phyloP scores from a whole-genome alignment of 352 stramenopile species.

The Aphanomyces stellatus region DNA sequence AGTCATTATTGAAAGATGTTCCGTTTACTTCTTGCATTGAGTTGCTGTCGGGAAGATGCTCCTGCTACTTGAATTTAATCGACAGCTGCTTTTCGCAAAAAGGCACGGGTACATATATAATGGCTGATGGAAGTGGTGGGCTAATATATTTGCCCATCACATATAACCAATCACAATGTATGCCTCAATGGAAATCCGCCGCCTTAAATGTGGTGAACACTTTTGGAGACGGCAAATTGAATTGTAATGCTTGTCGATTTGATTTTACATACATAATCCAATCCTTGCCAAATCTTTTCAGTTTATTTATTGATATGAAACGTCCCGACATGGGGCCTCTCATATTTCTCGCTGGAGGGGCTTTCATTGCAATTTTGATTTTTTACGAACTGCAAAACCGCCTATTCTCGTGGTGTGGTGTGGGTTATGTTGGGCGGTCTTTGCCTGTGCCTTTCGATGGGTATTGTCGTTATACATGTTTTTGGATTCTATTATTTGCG shows the following conservation, averaged over 20 bases:
- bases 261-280: slow-evolving; percentile 36
- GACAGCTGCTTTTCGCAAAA: slow-evolving; percentile 18
- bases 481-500: slow-evolving; percentile 23
- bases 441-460: slow-evolving; percentile 18
- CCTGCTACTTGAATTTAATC: slow-evolving; percentile 14
- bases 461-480: slow-evolving; percentile 26
- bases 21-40: slow-evolving; percentile 13
- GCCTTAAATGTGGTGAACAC: slow-evolving; percentile 10
- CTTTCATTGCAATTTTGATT: slow-evolving; percentile 11
- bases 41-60: slow-evolving; percentile 6
- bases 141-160: slow-evolving; percentile 21
- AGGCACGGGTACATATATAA: slow-evolving; percentile 26
- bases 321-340: slow-evolving; percentile 9
- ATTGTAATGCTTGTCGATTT: slow-evolving; percentile 13
- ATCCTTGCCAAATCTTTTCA: slow-evolving; percentile 38
- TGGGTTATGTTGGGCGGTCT: slow-evolving; percentile 19
- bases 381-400: slow-evolving; percentile 22
- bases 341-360: slow-evolving; percentile 6
- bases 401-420: slow-evolving; percentile 19
- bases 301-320: slow-evolving; percentile 30
- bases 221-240: slow-evolving; percentile 10
- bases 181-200: slow-evolving; percentile 9
- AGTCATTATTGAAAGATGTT: not conserved
- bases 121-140: slow-evolving; percentile 26
- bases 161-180: slow-evolving; percentile 17